These are phyloP conservation scores for Daphne laureola DNA, from an alignment of 441 rosid species.

Conservation along the genomic window DNA sequence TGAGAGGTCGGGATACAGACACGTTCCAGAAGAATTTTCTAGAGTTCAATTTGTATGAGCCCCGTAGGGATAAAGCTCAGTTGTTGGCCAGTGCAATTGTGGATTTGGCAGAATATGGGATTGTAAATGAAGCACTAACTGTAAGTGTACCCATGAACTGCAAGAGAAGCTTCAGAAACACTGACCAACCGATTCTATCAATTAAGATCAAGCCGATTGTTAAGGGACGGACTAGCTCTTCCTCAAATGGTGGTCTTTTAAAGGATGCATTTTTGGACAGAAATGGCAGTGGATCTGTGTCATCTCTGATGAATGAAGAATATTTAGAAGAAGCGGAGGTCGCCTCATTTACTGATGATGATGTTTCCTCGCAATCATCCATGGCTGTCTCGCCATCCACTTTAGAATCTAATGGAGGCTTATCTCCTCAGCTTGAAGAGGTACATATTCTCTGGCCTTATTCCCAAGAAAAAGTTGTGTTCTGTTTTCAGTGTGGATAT, in stretches of 20 bases:
- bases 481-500: no score
- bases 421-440: slow-evolving; percentile 41
- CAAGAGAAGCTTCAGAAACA: slow-evolving; percentile 67
- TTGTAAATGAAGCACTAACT: slow-evolving; percentile 39
- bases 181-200: slow-evolving; percentile 67
- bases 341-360: slow-evolving; percentile 68
- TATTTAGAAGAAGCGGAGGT: slow-evolving; percentile 78
- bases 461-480: no score
- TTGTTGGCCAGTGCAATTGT: slow-evolving; percentile 65
- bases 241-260: slow-evolving; percentile 27
- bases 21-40: slow-evolving; percentile 55
- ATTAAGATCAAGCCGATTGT: slow-evolving; percentile 51
- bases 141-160: slow-evolving; percentile 63
- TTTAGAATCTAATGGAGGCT: slow-evolving; percentile 35
- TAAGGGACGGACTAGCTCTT: slow-evolving; percentile 34
- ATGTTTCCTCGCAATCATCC: slow-evolving; percentile 77
- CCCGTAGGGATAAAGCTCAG: slow-evolving; percentile 79
- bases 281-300: slow-evolving; percentile 56
- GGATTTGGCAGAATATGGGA: slow-evolving; percentile 74
- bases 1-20: slow-evolving; percentile 44
- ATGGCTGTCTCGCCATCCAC: slow-evolving; percentile 39
- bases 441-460: slow-evolving; percentile 18
- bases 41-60: slow-evolving; percentile 81
- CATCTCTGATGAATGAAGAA: slow-evolving; percentile 68
- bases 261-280: slow-evolving; percentile 32